Evolutionary conservation across 441 rosid genomes (phyloP), one percentile per base, ranked within the genome.

Genomic region (Brassica balearica): DNA sequence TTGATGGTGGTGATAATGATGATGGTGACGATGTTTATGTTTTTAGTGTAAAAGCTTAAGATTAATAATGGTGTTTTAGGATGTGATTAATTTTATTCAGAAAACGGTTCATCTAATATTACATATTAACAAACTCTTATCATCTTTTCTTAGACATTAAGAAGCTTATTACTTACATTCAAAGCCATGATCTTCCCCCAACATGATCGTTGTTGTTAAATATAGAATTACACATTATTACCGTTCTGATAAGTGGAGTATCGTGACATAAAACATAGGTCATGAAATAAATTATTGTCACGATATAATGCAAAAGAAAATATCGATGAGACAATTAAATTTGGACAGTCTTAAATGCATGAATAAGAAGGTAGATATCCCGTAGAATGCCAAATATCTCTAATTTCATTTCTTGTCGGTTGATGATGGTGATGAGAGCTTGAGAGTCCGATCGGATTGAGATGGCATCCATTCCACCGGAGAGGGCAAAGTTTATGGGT

Each of bases 271-370:
- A 22, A 65, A 38, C n/a, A 67, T 25, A 53, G 61, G 72, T 48
- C 23, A 68, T 68, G 5, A n/a, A 46, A 38, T 69, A 56, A 55
- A 55, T 15, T 32, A 34, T 71, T 60, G 75, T 60, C 22, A 20
- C 56, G 5, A 38, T 17, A 14, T 61, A 2, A 19, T 3, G 25
- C 22, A 6, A 6, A 19, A 48, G 19, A 25, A 19, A 19, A 25
- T 25, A 25, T 25, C 27, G 27, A 25, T 4, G 27, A 25, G 27
- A 25, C 27, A 25, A 25, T 25, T 25, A 25, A 25, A 25, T 25
- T 19, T 19, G 19, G 19, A 19, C 19, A 19, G 19, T 19, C 19
- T 19, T 19, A 19, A 19, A 19, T 19, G 19, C 19, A 19, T 19
- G 19, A 19, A 19, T 19, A 19, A 19, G 19, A 19, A 19, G 19